Conservation (phyloP, 1,284 basidiomycete species). For the Boletus sp. region DNA sequence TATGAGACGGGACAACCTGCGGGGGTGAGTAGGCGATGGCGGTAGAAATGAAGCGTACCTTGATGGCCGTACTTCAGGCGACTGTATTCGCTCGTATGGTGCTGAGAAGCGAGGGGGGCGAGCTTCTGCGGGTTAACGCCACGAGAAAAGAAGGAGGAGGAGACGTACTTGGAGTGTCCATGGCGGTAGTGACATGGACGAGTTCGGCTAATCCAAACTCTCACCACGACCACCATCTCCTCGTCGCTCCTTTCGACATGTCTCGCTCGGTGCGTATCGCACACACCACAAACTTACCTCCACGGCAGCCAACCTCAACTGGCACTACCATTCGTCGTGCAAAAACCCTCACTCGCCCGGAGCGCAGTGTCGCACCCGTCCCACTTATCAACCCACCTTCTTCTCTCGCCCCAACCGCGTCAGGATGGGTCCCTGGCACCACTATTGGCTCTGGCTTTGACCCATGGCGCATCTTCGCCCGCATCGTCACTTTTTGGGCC, state of each 20-base stretch:
- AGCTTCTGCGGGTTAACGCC: constrained; percentile 44
- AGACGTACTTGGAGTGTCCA: constrained; percentile 24
- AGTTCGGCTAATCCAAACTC: neutral
- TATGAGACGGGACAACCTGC: constrained; percentile 64
- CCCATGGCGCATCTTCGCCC: constrained; percentile 84
- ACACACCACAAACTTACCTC: constrained; percentile 54
- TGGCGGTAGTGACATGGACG: constrained; percentile 32
- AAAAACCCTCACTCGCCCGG: constrained; percentile 96
- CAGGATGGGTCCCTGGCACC: constrained; percentile 34
- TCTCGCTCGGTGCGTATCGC: constrained; percentile 52
- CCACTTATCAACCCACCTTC: constrained; percentile 87
- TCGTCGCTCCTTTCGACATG: constrained; percentile 39
- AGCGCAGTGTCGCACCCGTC: constrained; percentile 90
- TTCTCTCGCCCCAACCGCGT: constrained; percentile 44
- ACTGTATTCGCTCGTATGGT: constrained; percentile 80
- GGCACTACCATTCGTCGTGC: constrained; percentile 75
- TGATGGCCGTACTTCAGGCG: constrained; percentile 72
- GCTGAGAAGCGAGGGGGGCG: constrained; percentile 71
- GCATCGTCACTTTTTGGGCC: constrained; percentile 89
- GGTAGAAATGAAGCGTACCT: constrained; percentile 44
- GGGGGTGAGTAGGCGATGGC: neutral
- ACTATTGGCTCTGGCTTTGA: constrained; percentile 54
- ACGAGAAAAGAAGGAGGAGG: neutral
- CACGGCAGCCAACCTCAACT: constrained; percentile 54
- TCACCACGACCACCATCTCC: neutral